Conservation (phyloP, 148 eudicot species). For the Camellia japonica region DNA sequence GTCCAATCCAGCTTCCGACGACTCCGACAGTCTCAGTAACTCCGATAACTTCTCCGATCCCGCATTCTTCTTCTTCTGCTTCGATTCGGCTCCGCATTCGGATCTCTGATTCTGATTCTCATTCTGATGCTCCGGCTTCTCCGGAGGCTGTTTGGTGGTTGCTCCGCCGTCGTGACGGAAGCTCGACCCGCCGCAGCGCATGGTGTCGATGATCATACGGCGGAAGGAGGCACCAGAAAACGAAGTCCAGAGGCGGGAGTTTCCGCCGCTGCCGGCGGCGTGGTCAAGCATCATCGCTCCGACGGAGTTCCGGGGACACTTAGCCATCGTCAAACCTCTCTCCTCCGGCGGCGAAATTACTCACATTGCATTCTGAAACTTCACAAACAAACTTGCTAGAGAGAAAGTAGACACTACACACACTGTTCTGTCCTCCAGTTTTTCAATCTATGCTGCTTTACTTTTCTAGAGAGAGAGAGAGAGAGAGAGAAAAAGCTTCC, state of each 20-base stretch:
- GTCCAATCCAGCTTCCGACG: constrained; percentile 19
- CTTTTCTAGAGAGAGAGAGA: neutral
- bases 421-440: neutral
- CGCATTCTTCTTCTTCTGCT: neutral
- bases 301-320: constrained; percentile 36
- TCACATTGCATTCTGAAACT: neutral
- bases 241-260: constrained; percentile 36
- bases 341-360: neutral
- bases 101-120: constrained; percentile 6
- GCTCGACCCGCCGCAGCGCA: constrained; percentile 51
- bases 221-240: constrained; percentile 43
- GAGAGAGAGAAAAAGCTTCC: neutral
- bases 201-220: constrained; percentile 45
- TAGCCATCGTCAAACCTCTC: constrained; percentile 20
- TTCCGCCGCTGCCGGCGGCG: constrained; percentile 13
- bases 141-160: neutral
- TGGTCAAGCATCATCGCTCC: constrained; percentile 31
- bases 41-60: constrained; percentile 57
- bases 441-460: too few relatives aligned
- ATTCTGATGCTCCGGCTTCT: neutral
- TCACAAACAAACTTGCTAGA: neutral
- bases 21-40: constrained; percentile 47
- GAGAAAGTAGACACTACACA: neutral
- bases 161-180: constrained; percentile 8
- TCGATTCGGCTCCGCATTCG: constrained; percentile 8